Conservation (phyloP, 2,329 filamentous ascomycete species). For the Beauveria scarabaeidicola region DNA sequence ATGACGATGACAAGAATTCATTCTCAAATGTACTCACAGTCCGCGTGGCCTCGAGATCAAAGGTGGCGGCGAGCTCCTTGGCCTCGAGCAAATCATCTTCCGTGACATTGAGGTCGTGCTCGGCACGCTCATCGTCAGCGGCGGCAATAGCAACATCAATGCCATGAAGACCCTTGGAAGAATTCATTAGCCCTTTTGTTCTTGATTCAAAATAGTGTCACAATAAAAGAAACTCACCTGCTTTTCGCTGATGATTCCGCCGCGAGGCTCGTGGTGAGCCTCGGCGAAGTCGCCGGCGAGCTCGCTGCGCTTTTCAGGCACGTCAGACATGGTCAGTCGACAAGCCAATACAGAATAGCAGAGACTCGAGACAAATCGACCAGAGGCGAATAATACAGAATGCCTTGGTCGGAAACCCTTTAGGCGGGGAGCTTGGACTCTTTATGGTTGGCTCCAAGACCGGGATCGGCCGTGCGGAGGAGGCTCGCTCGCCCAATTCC, state of each 20-base stretch:
- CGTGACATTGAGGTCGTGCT: slow-evolving; percentile 22
- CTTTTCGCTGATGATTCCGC: slow-evolving; percentile 3
- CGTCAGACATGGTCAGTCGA: slow-evolving; percentile 5
- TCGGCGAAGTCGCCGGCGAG: neutral
- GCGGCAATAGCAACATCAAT: neutral
- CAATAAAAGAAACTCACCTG: neutral
- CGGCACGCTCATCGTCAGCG: slow-evolving; percentile 4
- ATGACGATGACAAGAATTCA: neutral
- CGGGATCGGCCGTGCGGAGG: neutral
- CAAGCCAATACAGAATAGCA: neutral
- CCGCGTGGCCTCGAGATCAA: slow-evolving; percentile 21
- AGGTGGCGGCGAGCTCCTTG: slow-evolving; percentile 21
- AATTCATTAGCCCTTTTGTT: neutral
- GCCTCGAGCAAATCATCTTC: slow-evolving; percentile 25
- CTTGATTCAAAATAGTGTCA: neutral
- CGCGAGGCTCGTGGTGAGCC: neutral
- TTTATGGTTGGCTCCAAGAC: slow-evolving; percentile 1
- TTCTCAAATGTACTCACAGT: slow-evolving; percentile 3
- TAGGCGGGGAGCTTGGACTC: neutral
- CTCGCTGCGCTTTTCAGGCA: slow-evolving; percentile 7
- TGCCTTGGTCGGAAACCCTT: neutral
- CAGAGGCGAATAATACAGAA: neutral
- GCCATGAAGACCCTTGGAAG: neutral
- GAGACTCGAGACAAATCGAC: neutral
- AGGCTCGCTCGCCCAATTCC: neutral